Base-by-base conservation (phyloP, 306 rosid species). In the Quillaja saponaria region DNA sequence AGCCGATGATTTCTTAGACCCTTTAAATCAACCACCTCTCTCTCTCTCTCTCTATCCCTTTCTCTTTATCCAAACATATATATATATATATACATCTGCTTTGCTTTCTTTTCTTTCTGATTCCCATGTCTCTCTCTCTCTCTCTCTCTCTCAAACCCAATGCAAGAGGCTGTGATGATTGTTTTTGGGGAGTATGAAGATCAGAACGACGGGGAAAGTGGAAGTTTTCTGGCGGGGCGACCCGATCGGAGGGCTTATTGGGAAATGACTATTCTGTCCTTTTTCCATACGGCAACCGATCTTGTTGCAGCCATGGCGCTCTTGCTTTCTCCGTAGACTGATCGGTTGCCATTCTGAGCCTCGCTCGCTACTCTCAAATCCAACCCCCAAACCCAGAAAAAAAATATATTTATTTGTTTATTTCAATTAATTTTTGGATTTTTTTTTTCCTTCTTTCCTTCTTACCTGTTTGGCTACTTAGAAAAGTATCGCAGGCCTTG, bases 141-240 rank as follows among this genome's bases (percentile, higher is more conserved):
- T 40, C 35, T 54, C 33, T 51, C 63, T 66, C 64, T 54, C 39
- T 52, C 14, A 11, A 1, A 40, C 21, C 31, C 0, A 42, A 42
- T 11, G 15, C 17, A 9, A 39, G 66, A 55, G 83, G 80, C 80
- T 6, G 35, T 81, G 80, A 77, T 34, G 82, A 77, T 62, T 51
- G 67, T 66, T 66, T 20, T 21, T 17, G 63, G 41, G 76, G 86
- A 81, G 82, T 74, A 80, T 77, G 86, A 69, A 57, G 17, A 58
- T 62, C 51, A 17, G 37, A 48, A 52, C 19, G 42, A 8, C 51
- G 67, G 35, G 6, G 45, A 53, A n/a, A 50, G 7, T 51, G 21
- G 18, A 37, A 49, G 38, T 33, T 66, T 41, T 52, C 46, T 70
- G 86, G 82, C 82, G 66, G 28, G 80, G 82, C 58, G 59, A 73